Percentiles rank a stretch among this genome's conserved stretches.
Evolutionary conservation across 2,329 filamentous ascomycete species (phyloP).

Genomic region (Fusarium duplospermum): DNA sequence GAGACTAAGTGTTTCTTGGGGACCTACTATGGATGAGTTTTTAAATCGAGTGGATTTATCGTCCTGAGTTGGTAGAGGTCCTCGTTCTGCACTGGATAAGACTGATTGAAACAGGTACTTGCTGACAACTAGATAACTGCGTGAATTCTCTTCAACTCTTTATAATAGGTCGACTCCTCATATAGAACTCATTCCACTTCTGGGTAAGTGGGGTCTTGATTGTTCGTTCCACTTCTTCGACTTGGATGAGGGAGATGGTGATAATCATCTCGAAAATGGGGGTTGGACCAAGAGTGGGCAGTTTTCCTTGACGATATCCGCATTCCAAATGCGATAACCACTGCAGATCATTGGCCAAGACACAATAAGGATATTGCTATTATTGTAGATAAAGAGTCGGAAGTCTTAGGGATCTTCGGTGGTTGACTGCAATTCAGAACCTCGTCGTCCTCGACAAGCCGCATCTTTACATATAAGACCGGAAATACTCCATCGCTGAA

Average conservation of each 20-base stretch:
- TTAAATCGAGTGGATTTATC: not conserved
- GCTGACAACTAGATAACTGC: not conserved
- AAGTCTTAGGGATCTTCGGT: too few species aligned
- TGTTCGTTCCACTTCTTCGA: not conserved
- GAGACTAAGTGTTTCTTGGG: too few species aligned
- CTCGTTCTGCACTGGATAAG: not conserved
- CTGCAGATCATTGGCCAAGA: not conserved
- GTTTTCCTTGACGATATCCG: not conserved
- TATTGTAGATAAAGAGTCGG: not conserved
- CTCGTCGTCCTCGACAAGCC: not conserved
- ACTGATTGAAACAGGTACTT: not conserved
- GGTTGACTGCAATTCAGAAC: too few species aligned
- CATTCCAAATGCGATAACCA: not conserved
- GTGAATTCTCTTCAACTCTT: not conserved
- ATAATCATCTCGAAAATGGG: not conserved
- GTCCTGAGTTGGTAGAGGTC: not conserved
- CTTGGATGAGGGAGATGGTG: not conserved
- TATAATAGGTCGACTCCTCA: not conserved
- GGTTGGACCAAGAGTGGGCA: not conserved
- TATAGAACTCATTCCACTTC: not conserved
- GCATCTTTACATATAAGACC: not conserved
- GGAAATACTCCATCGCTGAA: not conserved
- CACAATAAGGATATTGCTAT: not conserved
- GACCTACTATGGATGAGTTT: not conserved
- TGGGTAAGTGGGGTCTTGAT: not conserved